Conservation (phyloP, 2,329 filamentous ascomycete genomes). For the Ascochyta rabiei region DNA sequence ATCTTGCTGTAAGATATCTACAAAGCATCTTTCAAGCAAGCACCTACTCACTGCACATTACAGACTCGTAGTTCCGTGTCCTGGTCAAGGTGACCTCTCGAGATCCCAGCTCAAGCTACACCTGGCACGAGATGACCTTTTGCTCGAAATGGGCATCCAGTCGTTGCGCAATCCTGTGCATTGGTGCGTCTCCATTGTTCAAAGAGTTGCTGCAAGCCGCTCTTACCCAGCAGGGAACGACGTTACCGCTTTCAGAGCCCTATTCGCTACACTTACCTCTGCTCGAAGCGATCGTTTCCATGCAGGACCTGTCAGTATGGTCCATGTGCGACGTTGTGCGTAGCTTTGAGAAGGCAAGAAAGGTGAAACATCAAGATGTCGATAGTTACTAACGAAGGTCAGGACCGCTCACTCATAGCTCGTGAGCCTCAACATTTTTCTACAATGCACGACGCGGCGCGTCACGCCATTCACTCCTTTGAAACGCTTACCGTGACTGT, state of each 20-base stretch:
- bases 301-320: constrained; percentile 24
- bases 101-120: constrained; percentile 7
- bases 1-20: constrained; percentile 1
- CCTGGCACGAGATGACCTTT: constrained; percentile 29
- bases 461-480: constrained; percentile 24
- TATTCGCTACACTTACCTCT: constrained; percentile 21
- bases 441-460: constrained; percentile 18
- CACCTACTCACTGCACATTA: neutral
- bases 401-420: constrained; percentile 5
- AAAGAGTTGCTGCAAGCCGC: constrained; percentile 2
- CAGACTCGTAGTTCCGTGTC: constrained; percentile 24
- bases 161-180: constrained; percentile 15
- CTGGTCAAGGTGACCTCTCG: constrained; percentile 12
- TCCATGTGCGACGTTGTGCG: constrained; percentile 22
- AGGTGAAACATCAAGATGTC: neutral
- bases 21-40: neutral
- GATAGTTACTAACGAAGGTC: neutral
- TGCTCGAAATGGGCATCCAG: constrained; percentile 13
- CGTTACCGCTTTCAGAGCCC: constrained; percentile 4
- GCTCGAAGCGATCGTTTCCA: constrained; percentile 17
- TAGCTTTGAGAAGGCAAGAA: constrained; percentile 17
- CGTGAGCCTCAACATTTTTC: constrained; percentile 8
- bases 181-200: constrained; percentile 13
- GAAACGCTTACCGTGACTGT: constrained; percentile 21
- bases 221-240: constrained; percentile 2